These are phyloP conservation scores for Tricladium varicosporioides DNA, from an alignment of 2,329 filamentous ascomycete species.

Conservation along the genomic window DNA sequence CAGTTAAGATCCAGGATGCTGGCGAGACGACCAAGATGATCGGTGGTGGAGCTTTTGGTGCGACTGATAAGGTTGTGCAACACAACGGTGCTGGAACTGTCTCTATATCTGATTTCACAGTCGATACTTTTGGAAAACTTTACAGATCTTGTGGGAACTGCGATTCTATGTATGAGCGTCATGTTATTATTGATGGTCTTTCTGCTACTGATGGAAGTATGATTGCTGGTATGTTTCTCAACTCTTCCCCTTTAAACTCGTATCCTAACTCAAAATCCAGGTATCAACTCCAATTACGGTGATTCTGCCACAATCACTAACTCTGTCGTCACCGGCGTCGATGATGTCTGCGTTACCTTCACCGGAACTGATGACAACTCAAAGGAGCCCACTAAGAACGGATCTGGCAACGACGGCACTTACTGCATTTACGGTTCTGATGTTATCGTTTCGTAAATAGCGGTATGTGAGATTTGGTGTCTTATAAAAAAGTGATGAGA, in stretches of 20 bases:
- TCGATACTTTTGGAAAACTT: slow-evolving; percentile 46
- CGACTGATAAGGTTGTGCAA: slow-evolving; percentile 40
- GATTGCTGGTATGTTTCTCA: slow-evolving; percentile 18
- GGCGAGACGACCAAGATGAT: slow-evolving; percentile 41
- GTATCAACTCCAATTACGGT: slow-evolving; percentile 52
- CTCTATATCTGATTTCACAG: slow-evolving; percentile 37
- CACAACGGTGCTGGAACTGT: slow-evolving; percentile 42
- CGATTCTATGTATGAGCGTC: slow-evolving; percentile 27
- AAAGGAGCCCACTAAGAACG: slow-evolving; percentile 39
- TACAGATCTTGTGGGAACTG: slow-evolving; percentile 52
- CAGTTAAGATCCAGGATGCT: slow-evolving; percentile 24
- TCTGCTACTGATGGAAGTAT: slow-evolving; percentile 38
- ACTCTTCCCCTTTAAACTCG: neutral
- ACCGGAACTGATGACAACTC: slow-evolving; percentile 37
- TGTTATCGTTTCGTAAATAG: slow-evolving; percentile 3
- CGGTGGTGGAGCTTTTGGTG: slow-evolving; percentile 43
- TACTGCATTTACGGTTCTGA: slow-evolving; percentile 31
- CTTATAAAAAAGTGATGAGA: too few species aligned
- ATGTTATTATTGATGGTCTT: slow-evolving; percentile 42
- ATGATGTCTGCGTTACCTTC: slow-evolving; percentile 29
- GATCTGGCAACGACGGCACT: slow-evolving; percentile 37
- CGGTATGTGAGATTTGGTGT: too few species aligned
- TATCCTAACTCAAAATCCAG: slow-evolving; percentile 37
- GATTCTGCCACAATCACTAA: slow-evolving; percentile 44
- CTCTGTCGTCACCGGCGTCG: slow-evolving; percentile 30